Evolutionary conservation across 352 stramenopile genomes (phyloP).

Genomic region (Pythium vanterpoolii): DNA sequence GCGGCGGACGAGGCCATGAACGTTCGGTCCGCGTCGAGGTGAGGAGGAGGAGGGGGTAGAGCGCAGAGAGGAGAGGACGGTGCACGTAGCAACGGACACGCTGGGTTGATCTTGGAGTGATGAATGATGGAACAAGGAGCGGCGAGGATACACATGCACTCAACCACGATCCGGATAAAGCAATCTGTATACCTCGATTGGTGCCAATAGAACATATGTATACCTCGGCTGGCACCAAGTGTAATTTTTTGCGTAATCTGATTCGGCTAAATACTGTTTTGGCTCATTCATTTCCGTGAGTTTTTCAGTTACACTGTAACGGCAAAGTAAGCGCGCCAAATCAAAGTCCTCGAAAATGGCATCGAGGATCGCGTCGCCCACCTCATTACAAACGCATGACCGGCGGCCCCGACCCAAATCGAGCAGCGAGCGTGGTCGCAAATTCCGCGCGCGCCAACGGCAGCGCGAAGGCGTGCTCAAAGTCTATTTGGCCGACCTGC

Average conservation of each 20-base stretch:
- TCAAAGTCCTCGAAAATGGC: not conserved
- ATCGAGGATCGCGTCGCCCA: not conserved
- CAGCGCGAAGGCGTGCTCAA: not conserved
- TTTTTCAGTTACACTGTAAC: not conserved
- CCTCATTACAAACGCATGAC: not conserved
- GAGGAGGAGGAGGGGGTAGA: not conserved
- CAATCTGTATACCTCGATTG: not conserved
- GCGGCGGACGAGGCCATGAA: constrained; percentile 19
- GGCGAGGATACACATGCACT: not conserved
- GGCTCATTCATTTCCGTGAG: too few relatives aligned
- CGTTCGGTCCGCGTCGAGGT: not conserved
- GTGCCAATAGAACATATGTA: too few relatives aligned
- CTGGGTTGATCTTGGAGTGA: not conserved
- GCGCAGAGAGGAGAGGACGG: not conserved
- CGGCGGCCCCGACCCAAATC: constrained; percentile 1
- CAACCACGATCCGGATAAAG: not conserved
- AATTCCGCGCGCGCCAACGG: constrained; percentile 20
- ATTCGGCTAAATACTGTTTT: too few relatives aligned
- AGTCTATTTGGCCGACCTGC: not conserved
- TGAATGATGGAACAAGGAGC: not conserved
- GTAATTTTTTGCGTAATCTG: too few relatives aligned
- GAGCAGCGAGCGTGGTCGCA: constrained; percentile 21
- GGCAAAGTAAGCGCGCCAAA: not conserved
- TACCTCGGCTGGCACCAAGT: too few relatives aligned
- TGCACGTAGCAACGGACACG: not conserved